Evolutionary conservation across 495 filamentous ascomycete species (phyloP).

Genomic region (Neurospora sublineolata): DNA sequence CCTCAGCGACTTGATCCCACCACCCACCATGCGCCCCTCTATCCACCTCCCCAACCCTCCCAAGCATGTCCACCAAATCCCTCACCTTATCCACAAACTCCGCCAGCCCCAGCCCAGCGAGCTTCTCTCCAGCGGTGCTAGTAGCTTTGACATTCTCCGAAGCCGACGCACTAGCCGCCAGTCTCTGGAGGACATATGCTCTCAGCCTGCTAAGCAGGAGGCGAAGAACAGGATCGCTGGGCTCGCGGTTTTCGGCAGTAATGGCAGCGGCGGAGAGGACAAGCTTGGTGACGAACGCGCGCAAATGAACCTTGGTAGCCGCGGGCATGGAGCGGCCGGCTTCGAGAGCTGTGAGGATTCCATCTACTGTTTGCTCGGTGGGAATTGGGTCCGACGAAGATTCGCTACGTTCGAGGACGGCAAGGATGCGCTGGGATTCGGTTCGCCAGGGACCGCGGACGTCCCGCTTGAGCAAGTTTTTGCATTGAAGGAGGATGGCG

Average conservation of each 20-base stretch:
- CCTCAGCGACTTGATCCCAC: constrained; percentile 60
- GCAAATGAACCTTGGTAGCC: constrained; percentile 47
- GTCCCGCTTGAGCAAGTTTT: constrained; percentile 90
- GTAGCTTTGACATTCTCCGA: constrained; percentile 73
- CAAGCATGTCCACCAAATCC: constrained; percentile 67
- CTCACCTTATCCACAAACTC: constrained; percentile 86
- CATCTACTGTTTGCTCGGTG: constrained; percentile 43
- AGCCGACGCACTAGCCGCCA: constrained; percentile 57
- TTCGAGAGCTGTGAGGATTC: constrained; percentile 69
- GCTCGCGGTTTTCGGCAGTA: constrained; percentile 20
- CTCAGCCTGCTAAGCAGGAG: constrained; percentile 66
- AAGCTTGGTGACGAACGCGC: constrained; percentile 40
- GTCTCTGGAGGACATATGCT: constrained; percentile 61
- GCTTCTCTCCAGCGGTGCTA: constrained; percentile 68
- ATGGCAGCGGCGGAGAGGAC: constrained; percentile 29
- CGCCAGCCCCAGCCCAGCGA: constrained; percentile 68
- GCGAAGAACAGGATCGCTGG: constrained; percentile 69
- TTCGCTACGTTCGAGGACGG: constrained; percentile 34
- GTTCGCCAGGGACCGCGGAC: constrained; percentile 79
- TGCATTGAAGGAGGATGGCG: constrained; percentile 79
- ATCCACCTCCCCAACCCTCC: constrained; percentile 66
- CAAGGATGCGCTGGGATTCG: constrained; percentile 66
- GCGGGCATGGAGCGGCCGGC: constrained; percentile 69
- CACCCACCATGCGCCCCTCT: constrained; percentile 64
- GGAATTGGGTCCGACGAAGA: constrained; percentile 30